phyloP scores from a whole-genome alignment of 176 grass and related monocot genomes.

The Dendrocalamus sinicus region DNA sequence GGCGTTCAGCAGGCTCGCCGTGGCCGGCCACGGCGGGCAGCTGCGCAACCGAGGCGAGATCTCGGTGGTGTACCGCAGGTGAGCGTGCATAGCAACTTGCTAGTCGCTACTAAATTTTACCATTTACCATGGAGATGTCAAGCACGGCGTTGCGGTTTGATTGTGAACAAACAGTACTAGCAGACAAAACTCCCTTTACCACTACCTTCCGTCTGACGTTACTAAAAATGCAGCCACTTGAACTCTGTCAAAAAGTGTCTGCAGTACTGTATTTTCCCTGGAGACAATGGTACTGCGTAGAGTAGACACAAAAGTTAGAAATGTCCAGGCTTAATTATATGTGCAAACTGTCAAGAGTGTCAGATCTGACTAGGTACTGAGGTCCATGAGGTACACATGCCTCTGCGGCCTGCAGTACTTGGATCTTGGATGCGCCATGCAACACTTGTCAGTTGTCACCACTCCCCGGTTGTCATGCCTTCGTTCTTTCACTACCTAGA shows the following conservation, averaged over 20 bases:
- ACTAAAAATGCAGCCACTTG: slow-evolving; percentile 4
- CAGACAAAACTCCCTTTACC: background rate
- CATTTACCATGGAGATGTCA: background rate
- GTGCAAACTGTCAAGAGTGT: background rate
- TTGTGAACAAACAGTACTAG: background rate
- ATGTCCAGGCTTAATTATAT: background rate
- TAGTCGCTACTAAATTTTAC: background rate
- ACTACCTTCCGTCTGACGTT: slow-evolving; percentile 33
- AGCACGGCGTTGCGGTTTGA: background rate
- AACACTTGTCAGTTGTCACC: background rate
- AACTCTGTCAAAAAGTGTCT: slow-evolving; percentile 24
- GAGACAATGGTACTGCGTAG: background rate
- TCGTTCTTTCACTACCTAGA: background rate
- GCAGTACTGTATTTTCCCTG: background rate
- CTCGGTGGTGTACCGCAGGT: slow-evolving; percentile 73
- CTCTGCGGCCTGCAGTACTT: background rate
- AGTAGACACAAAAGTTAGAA: slow-evolving; percentile 32
- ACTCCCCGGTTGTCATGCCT: slow-evolving; percentile 1
- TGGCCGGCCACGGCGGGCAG: slow-evolving; percentile 56
- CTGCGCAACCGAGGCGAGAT: slow-evolving; percentile 84
- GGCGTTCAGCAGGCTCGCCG: slow-evolving; percentile 83
- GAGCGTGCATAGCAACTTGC: background rate
- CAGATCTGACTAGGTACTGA: slow-evolving; percentile 32
- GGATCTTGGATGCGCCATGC: slow-evolving; percentile 46
- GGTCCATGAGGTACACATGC: slow-evolving; percentile 38